Evolutionary conservation across 768 basidiomycete genomes (phyloP), one percentile per base, ranked within the genome.

Genomic region (Lentinula detonsa): DNA sequence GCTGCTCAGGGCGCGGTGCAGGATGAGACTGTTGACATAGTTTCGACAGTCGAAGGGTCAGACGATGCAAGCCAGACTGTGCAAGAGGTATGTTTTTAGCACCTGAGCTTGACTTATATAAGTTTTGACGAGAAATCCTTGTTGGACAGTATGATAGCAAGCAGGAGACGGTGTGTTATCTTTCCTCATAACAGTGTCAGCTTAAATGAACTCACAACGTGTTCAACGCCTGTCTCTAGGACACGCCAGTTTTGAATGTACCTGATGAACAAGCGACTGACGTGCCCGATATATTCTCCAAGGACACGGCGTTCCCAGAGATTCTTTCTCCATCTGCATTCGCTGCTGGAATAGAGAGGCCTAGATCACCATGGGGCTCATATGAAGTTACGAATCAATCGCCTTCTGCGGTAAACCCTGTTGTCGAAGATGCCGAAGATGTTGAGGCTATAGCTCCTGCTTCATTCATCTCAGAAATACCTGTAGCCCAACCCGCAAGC

Each of bases 321-420:
- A 4, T 9, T 51, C 50, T 51, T 51, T 51, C 50, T 33, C 40
- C 18, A 43, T 31, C 55, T 18, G n/a, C n/a, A 1, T 48, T 23
- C 16, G 55, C 55, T 33, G 23, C 28, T 43, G 40, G 23, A 56
- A 56, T 59, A n/a, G 66, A 69, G 54, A 65, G 69, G 40, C 65
- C 67, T 4, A 68, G 65, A 59, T 69, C 69, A 1, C 69, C 67
- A n/a, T 69, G 68, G 68, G 57, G 57, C 21, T 59, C 57, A 21
- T 59, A 59, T 23, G 57, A 59, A 33, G 57, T 59, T n/a, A 69
- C 65, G 16, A 63, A 64, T 31, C 51, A 60, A 46, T 34, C 40
- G 9, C 18, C 40, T 57, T 18, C 56, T 28, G 5, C 31, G 33
- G 42, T 13, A 31, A 40, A 57, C 13, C 21, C 23, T 16, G 28